Evolutionary conservation across 2,329 filamentous ascomycete genomes (phyloP).

Genomic region (Ophiocordyceps camponoti-floridani): DNA sequence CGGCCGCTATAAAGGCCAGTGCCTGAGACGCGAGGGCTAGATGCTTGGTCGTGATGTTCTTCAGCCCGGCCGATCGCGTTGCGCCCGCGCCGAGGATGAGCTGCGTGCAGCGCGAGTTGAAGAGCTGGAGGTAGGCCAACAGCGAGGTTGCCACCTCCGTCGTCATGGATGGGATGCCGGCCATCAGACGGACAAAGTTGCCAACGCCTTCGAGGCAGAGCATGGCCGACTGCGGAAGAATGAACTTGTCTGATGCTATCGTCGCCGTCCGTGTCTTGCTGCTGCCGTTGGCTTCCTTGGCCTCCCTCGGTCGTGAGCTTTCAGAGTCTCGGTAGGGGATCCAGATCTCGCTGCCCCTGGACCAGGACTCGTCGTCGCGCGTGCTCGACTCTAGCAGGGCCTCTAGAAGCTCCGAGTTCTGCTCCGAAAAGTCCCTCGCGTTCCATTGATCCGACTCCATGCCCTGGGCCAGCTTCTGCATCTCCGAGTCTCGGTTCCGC

Average conservation of each 20-base stretch:
- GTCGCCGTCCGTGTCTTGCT: conserved; percentile 52
- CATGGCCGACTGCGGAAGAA: conserved; percentile 70
- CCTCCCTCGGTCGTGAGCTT: conserved; percentile 19
- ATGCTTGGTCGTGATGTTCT: conserved; percentile 93
- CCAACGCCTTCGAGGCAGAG: conserved; percentile 68
- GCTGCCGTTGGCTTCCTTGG: conserved; percentile 31
- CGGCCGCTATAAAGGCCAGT: conserved; percentile 66
- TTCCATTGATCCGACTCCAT: conserved; percentile 74
- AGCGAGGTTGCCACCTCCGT: conserved; percentile 64
- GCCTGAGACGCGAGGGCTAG: conserved; percentile 82
- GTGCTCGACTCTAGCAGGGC: conserved; percentile 54
- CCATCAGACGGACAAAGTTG: conserved; percentile 65
- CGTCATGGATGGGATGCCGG: conserved; percentile 77
- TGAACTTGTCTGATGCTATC: conserved; percentile 71
- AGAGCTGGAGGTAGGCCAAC: conserved; percentile 74
- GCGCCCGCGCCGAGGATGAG: conserved; percentile 90
- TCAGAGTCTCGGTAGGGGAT: conserved; percentile 22
- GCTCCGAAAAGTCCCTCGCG: conserved; percentile 54
- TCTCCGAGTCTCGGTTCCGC: conserved; percentile 51
- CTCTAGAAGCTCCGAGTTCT: conserved; percentile 39
- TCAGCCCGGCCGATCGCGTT: conserved; percentile 71
- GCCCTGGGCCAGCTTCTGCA: conserved; percentile 53
- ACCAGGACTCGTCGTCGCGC: conserved; percentile 50
- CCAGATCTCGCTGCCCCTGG: conserved; percentile 41
- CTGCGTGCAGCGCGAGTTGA: conserved; percentile 93